phyloP scores from a whole-genome alignment of 202 grass and related monocot genomes.

The Brachypodium distachyon region DNA sequence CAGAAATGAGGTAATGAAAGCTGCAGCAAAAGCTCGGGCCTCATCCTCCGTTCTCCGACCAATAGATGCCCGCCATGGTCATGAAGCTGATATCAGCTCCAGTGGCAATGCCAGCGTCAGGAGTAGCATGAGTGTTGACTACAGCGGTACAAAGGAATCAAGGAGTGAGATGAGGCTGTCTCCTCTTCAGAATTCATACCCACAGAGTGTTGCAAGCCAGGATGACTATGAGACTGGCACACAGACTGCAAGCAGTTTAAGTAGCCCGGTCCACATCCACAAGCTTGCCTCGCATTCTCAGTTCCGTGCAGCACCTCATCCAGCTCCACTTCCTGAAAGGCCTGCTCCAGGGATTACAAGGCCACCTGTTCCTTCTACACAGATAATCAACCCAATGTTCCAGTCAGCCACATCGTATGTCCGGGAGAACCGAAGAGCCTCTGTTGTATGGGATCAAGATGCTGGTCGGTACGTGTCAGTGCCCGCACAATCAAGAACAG shows the following conservation, averaged over 20 bases:
- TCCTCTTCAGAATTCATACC: slow-evolving; percentile 56
- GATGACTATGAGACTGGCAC: slow-evolving; percentile 76
- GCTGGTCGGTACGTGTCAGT: slow-evolving; percentile 88
- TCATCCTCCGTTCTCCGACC: slow-evolving; percentile 90
- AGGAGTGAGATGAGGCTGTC: slow-evolving; percentile 50
- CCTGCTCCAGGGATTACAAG: slow-evolving; percentile 7
- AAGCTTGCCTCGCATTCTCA: slow-evolving; percentile 34
- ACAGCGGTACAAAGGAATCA: slow-evolving; percentile 55
- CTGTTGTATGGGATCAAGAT: slow-evolving; percentile 96
- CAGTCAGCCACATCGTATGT: slow-evolving; percentile 67
- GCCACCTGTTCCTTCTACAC: slow-evolving; percentile 39
- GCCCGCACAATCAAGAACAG: slow-evolving; percentile 34
- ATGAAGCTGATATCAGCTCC: slow-evolving; percentile 62
- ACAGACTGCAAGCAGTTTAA: slow-evolving; percentile 75
- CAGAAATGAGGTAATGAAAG: slow-evolving; percentile 70
- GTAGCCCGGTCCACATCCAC: slow-evolving; percentile 62
- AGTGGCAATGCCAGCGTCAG: slow-evolving; percentile 60
- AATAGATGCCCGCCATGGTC: slow-evolving; percentile 36
- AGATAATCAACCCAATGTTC: slow-evolving; percentile 76
- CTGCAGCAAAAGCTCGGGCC: slow-evolving; percentile 90
- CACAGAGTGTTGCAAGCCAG: slow-evolving; percentile 61
- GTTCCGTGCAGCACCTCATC: slow-evolving; percentile 26
- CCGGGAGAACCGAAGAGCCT: slow-evolving; percentile 62
- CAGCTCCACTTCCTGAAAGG: slow-evolving; percentile 25
- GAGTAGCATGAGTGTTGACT: slow-evolving; percentile 65